Evolutionary conservation across 768 basidiomycete species (phyloP).

Genomic region (Panaeolus papilionaceus): DNA sequence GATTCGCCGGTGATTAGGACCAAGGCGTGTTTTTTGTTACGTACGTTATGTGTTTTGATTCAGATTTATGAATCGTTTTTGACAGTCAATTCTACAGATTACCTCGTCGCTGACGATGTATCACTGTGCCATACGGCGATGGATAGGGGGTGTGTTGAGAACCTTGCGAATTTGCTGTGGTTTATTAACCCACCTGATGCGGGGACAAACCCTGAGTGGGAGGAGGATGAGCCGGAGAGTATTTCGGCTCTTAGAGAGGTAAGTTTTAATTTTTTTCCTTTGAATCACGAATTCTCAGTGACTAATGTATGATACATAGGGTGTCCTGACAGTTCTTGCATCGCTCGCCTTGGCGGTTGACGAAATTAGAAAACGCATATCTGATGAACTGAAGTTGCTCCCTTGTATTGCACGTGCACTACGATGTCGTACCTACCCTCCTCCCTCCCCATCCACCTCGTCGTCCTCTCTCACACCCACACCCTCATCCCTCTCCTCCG

Average conservation of each 20-base stretch:
- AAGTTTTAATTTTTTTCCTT: constrained; percentile 11
- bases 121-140: constrained; percentile 70
- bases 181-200: constrained; percentile 56
- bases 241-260: constrained; percentile 70
- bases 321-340: constrained; percentile 75
- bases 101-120: constrained; percentile 75
- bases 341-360: constrained; percentile 76
- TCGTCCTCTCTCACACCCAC: constrained; percentile 43
- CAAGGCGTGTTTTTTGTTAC: constrained; percentile 78
- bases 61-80: neutral
- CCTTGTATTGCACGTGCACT: constrained; percentile 33
- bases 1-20: constrained; percentile 54
- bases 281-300: constrained; percentile 1
- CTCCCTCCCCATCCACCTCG: constrained; percentile 13
- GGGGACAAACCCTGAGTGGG: constrained; percentile 49
- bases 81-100: constrained; percentile 42
- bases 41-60: constrained; percentile 47
- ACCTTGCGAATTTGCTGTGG: constrained; percentile 57
- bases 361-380: constrained; percentile 71
- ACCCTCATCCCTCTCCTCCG: constrained; percentile 38
- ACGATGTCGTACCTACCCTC: constrained; percentile 39
- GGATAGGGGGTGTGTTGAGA: constrained; percentile 70
- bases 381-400: constrained; percentile 60
- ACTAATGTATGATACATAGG: constrained; percentile 46
- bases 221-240: constrained; percentile 74